These are phyloP conservation scores for Platanthera zijinensis DNA, from an alignment of 106 monocot species.

Conservation along the genomic window DNA sequence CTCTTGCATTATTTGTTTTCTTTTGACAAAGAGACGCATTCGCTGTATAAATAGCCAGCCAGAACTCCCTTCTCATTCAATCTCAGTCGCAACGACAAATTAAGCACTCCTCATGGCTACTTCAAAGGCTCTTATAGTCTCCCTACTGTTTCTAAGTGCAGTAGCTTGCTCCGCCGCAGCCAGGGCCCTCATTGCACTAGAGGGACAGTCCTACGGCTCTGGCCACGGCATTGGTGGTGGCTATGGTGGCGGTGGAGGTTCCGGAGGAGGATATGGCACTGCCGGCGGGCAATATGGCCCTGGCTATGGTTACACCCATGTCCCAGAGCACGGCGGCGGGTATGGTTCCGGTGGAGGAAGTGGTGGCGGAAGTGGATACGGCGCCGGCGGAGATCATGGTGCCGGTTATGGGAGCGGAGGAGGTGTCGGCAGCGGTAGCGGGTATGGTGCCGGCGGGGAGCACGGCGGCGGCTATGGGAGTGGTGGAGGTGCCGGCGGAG, in stretches of 20 bases:
- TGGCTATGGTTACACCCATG: not conserved
- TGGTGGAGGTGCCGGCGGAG: not conserved
- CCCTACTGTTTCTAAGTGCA: slow-evolving; percentile 14
- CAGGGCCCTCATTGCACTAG: slow-evolving; percentile 15
- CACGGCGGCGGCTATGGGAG: not conserved
- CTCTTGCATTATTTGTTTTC: no score
- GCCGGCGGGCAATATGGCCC: not conserved
- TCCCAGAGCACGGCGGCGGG: slow-evolving; percentile 1
- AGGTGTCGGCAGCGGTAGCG: slow-evolving; percentile 6
- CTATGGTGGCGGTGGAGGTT: slow-evolving; percentile 5
- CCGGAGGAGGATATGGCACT: slow-evolving; percentile 7
- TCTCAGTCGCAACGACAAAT: no score
- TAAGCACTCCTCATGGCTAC: not conserved
- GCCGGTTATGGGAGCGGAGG: slow-evolving; percentile 4
- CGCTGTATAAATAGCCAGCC: no score
- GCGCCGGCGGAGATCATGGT: slow-evolving; percentile 1
- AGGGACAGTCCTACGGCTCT: not conserved
- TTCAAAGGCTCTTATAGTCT: not conserved
- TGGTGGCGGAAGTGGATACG: slow-evolving; percentile 18
- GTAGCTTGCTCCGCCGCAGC: slow-evolving; percentile 20
- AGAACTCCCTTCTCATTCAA: no score
- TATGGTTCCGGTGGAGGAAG: slow-evolving; percentile 16
- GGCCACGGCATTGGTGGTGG: slow-evolving; percentile 19
- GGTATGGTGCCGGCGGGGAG: slow-evolving; percentile 1
- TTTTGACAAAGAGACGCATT: no score